Evolutionary conservation across 352 stramenopile genomes (phyloP), one percentile per base, ranked within the genome.

Genomic region (Globisporangium okanoganense): DNA sequence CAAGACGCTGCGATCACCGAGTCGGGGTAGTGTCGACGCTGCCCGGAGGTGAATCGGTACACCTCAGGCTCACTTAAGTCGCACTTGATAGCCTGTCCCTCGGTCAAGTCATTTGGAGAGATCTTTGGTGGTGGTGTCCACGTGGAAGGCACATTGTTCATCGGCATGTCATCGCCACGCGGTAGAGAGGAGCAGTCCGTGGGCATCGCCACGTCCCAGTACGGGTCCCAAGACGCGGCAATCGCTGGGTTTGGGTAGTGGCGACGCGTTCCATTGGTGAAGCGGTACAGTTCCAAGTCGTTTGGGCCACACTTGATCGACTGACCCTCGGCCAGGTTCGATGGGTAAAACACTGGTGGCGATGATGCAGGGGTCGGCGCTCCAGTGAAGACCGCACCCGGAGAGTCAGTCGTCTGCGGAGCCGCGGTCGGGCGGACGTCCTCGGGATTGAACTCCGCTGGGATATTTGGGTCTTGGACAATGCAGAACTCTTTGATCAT

Each of bases 151-250:
- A 36, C 6, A 13, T 25, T 24, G 7, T 58, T 58, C 36, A 58
- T 27, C 24, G 22, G 16, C 53, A 58, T 58, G 43, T 66, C 47
- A 5, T 59, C 45, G 13, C 66, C 66, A 5, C 44, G 45, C 20
- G 47, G 58, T 35, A 48, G 48, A 60, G 10, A 62, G 44, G 27
- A 47, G 38, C 48, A 72, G 40, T 58, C 56, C 0, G 64, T 61
- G 16, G 65, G 27, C 25, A 64, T 5, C 29, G 12, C 36, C 48
- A 8, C 25, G 45, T 0, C 16, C 64, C 61, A 75, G 22, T 62
- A 59, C 22, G 60, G 43, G 27, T 75, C 68, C 68, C 68, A 75
- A 33, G 68, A 75, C 20, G 51, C 43, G 0, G 68, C 67, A 27
- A 75, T 53, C 3, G 9, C 41, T 3, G 56, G 38, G 5, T 49